Conservation (phyloP, 441 rosid genomes). For the Populus hybrid region DNA sequence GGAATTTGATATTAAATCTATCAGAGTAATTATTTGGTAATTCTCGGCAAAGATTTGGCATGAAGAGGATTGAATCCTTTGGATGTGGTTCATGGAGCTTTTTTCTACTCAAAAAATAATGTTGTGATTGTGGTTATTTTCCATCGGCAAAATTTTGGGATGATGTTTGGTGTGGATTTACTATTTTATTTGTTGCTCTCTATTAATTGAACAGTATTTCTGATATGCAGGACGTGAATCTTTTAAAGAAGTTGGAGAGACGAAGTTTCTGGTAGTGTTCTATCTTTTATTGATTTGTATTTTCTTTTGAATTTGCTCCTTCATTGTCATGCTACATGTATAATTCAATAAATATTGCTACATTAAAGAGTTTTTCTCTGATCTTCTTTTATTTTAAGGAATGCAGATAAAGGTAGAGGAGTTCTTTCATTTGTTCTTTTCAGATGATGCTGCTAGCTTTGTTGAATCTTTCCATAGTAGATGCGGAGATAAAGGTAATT, state of each 20-base stretch:
- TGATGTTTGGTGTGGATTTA: neutral
- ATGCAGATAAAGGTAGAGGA: conserved; percentile 84
- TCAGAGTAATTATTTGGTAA: neutral
- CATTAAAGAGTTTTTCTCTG: conserved; percentile 11
- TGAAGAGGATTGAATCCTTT: neutral
- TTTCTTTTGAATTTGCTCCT: conserved; percentile 7
- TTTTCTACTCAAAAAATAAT: neutral
- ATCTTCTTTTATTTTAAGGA: conserved; percentile 19
- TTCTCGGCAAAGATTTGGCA: neutral
- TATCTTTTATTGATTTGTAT: conserved; percentile 16
- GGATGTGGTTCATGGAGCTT: neutral
- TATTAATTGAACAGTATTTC: conserved; percentile 25
- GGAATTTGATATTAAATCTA: neutral
- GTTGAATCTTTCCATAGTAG: conserved; percentile 68
- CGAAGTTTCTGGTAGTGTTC: conserved; percentile 67
- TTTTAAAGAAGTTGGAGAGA: conserved; percentile 66
- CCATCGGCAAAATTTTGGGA: neutral
- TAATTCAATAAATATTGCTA: conserved; percentile 5
- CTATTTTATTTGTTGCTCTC: neutral
- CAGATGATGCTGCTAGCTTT: conserved; percentile 59
- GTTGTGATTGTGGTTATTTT: neutral
- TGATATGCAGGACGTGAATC: conserved; percentile 70
- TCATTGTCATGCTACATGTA: conserved; percentile 13
- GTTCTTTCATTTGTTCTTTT: conserved; percentile 67
- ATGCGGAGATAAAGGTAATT: conserved; percentile 93